Base-by-base conservation (phyloP, 2,329 filamentous ascomycete genomes). In the Botrytis fragariae region DNA sequence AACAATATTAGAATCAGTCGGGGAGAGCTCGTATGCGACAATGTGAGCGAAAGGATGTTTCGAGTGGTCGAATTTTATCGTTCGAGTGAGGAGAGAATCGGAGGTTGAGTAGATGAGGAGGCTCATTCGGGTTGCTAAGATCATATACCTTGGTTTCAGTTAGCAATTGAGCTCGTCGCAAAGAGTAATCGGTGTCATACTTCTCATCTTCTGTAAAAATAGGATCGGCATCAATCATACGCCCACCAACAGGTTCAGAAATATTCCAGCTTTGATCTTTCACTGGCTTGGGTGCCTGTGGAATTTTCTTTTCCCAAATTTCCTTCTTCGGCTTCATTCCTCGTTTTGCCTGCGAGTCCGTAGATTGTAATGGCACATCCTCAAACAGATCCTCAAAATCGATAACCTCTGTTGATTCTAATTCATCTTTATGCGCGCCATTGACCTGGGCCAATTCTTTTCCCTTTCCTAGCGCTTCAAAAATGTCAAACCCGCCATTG, bases 51-150 rank as follows among this genome's bases (percentile, higher is more conserved):
- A 74, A 45, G 76, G 74, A 2, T 71, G 68, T 1, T 65, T 71
- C 37, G 71, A 69, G n/a, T 69, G 60, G 57, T 78, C 68, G 77
- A 84, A 76, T 20, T 87, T 84, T 67, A 98, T 91, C 72, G 90
- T 89, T 77, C 93, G 90, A 63, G 93, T 86, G 35, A 97, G 88
- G 68, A 97, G 88, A 2, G 96, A 98, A 72, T 94, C 94, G 76
- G 89, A 85, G 44, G 93, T 89, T 2, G 93, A 92, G 82, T 96
- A 97, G 39, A 97, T 87, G 81, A 94, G 92, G 71, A 98, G 85
- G 16, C 91, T 91, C 42, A 89, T 91, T 74, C 90, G 88, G 79
- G 93, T 93, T 45, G 91, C 89, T 72, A 97, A 82, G 73, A 98
- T 90, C 57, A 98, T 81, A 82, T 91, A 87, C 80, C 93, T 78